Conservation (phyloP, 2,329 filamentous ascomycete genomes). For the Xylaria sp. region DNA sequence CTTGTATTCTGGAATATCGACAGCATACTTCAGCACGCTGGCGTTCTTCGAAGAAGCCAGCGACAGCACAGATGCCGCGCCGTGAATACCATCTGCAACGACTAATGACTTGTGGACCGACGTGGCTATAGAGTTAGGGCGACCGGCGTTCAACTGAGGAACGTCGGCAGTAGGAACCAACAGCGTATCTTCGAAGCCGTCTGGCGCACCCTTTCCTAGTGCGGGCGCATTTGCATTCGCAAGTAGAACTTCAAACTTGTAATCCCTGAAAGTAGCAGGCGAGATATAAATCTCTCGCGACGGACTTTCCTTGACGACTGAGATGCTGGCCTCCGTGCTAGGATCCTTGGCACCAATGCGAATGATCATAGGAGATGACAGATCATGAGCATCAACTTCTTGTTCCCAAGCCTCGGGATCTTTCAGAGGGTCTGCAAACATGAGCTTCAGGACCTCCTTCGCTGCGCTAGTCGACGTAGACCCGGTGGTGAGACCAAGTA, state of each 20-base stretch:
- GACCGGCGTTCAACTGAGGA: conserved; percentile 56
- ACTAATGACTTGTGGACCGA: conserved; percentile 80
- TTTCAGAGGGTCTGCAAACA: conserved; percentile 65
- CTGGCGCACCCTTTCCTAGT: conserved; percentile 36
- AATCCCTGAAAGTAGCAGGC: conserved; percentile 54
- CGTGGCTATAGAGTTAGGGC: conserved; percentile 63
- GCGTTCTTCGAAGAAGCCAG: conserved; percentile 37
- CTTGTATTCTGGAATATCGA: conserved; percentile 50
- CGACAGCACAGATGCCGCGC: conserved; percentile 51
- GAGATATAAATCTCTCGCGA: conserved; percentile 58
- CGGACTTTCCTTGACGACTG: conserved; percentile 38
- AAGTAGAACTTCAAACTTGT: conserved; percentile 60
- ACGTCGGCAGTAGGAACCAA: conserved; percentile 74
- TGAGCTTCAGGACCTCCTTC: conserved; percentile 60
- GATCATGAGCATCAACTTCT: conserved; percentile 49
- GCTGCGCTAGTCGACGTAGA: conserved; percentile 44
- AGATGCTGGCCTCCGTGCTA: conserved; percentile 37
- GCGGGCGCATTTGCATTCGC: conserved; percentile 45
- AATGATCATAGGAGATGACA: conserved; percentile 56
- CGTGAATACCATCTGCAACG: conserved; percentile 66
- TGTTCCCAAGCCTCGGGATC: conserved; percentile 62
- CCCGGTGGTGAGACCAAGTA: conserved; percentile 44
- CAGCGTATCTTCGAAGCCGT: conserved; percentile 56
- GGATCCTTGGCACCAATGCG: conserved; percentile 42
- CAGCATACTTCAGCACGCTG: conserved; percentile 47